Base-by-base conservation (phyloP, 2,329 filamentous ascomycete species). In the Neopestalotiopsis rosae region DNA sequence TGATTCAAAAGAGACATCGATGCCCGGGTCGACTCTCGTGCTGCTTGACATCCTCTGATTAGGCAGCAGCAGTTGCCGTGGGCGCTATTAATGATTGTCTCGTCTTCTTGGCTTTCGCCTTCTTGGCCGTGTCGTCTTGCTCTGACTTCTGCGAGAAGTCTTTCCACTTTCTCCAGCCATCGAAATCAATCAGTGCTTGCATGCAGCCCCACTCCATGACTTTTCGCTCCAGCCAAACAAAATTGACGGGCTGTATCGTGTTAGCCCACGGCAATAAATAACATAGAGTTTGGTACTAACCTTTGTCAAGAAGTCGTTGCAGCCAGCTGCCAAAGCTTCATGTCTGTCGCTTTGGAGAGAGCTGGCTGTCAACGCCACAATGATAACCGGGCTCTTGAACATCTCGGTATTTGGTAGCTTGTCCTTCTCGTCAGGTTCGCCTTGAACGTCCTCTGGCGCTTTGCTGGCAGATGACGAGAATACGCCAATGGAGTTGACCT, bases 151-250 rank as follows among this genome's bases (percentile, higher is more conserved):
- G 83, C 9, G 84, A 85, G 77, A 93, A 95, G 76, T 96, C 93
- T 80, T 97, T 97, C 96, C 96, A 99, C 80, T 94, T 94, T 67
- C 95, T 90, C 96, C 96, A 99, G 71, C 96, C 96, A 79, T 98
- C 95, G 79, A 96, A 98, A 83, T 99, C 96, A 76, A 99, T 98
- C 30, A 99, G 87, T 10, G 96, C 96, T 84, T 98, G 96, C 96
- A 99, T 99, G 84, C 96, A 98, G 68, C 96, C 96, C 96, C 96
- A 99, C 85, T 99, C 96, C 83, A 97, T 98, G 74, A 98, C 95
- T 81, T 99, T 99, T 69, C 95, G 90, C 80, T 98, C 94, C 32
- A 99, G 89, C 95, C 95, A 99, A 69, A 97, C 92, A 78, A 98
- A 98, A 79, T 97, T 97, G 74, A 99, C 95, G 24, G 96, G 96